These are phyloP conservation scores for Aquilaria malaccensis DNA, from an alignment of 345 rosid genomes.

Conservation along the genomic window DNA sequence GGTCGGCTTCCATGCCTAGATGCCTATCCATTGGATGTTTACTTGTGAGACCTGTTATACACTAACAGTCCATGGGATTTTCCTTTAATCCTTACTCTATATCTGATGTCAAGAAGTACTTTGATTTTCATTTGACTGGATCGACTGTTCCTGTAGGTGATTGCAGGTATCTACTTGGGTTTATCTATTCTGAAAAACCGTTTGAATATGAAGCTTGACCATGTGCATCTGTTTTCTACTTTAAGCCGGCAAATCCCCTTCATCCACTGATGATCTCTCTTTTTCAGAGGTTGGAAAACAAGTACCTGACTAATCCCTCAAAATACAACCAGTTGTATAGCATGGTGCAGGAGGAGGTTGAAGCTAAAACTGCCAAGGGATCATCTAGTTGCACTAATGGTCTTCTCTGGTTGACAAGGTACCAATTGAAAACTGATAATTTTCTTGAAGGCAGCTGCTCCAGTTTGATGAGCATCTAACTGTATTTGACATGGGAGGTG, in stretches of 20 bases:
- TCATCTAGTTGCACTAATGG: constrained; percentile 95
- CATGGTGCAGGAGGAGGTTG: constrained; percentile 75
- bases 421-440: not conserved
- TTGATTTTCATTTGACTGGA: no score
- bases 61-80: no score
- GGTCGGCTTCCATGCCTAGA: not conserved
- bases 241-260: not conserved
- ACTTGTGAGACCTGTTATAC: not conserved
- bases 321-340: constrained; percentile 61
- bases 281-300: constrained; percentile 78
- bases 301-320: constrained; percentile 55
- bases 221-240: not conserved
- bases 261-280: not conserved
- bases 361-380: constrained; percentile 63
- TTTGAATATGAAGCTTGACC: not conserved
- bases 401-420: constrained; percentile 98
- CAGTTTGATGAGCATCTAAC: not conserved
- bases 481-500: no score
- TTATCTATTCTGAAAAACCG: no score
- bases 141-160: no score
- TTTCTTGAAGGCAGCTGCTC: not conserved
- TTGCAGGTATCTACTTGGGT: no score
- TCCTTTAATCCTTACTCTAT: no score
- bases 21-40: not conserved
- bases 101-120: no score